Evolutionary conservation across 2,329 filamentous ascomycete genomes (phyloP).

Genomic region (Ophiosphaerella herpotricha): DNA sequence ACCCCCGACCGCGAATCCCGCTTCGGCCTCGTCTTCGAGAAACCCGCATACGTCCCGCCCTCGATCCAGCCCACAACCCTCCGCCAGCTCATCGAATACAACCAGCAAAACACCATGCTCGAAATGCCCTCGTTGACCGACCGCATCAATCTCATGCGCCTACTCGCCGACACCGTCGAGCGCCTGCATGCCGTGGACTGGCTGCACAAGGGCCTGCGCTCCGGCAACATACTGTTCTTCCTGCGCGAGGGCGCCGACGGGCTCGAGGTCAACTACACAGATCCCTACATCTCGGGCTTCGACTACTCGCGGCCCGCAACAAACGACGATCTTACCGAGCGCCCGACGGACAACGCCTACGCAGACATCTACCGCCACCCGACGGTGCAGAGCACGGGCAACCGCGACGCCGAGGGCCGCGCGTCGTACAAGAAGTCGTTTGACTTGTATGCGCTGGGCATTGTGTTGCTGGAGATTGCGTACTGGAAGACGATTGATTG

Average conservation of each 20-base stretch:
- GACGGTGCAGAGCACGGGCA: conserved; percentile 45
- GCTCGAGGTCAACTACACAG: conserved; percentile 42
- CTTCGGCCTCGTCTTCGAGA: conserved; percentile 61
- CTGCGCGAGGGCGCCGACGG: conserved; percentile 15
- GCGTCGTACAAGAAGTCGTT: conserved; percentile 54
- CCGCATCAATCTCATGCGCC: conserved; percentile 57
- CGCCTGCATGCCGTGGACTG: conserved; percentile 62
- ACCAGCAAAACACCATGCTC: neutral
- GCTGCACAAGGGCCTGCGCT: conserved; percentile 63
- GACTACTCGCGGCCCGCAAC: conserved; percentile 59
- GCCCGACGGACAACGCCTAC: conserved; percentile 51
- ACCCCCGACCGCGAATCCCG: conserved; percentile 44
- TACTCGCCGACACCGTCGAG: conserved; percentile 58
- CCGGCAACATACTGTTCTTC: conserved; percentile 61
- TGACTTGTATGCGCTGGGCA: conserved; percentile 59
- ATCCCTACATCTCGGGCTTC: conserved; percentile 58
- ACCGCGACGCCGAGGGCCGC: conserved; percentile 25
- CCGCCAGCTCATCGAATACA: conserved; percentile 50
- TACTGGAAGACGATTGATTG: conserved; percentile 56
- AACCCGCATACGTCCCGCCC: conserved; percentile 48
- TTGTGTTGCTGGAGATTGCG: conserved; percentile 60
- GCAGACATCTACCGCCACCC: conserved; percentile 60
- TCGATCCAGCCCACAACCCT: conserved; percentile 54
- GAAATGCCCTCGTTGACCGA: conserved; percentile 56
- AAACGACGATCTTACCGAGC: conserved; percentile 58